These are phyloP conservation scores for Plasmodium knowlesi DNA, from an alignment of 169 alveolate species.

Conservation along the genomic window DNA sequence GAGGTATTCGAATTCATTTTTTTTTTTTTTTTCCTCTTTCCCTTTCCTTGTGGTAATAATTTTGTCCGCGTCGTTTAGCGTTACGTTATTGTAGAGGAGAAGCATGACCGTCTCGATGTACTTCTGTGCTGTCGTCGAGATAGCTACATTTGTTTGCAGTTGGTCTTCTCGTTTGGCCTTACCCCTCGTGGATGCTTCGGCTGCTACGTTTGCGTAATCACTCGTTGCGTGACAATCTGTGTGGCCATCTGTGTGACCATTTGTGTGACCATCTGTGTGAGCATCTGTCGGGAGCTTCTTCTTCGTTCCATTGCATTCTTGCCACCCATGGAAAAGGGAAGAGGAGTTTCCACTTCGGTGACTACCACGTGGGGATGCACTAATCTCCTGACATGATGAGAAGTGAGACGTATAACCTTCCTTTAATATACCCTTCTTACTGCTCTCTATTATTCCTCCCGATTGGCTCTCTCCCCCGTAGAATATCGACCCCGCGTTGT, in stretches of 20 bases:
- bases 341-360: background rate
- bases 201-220: background rate
- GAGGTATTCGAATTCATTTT: slow-evolving; percentile 18
- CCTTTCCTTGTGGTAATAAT: background rate
- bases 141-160: background rate
- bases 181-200: background rate
- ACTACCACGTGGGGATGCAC: background rate
- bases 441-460: background rate
- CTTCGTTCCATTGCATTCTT: background rate
- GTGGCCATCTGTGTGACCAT: too few relatives aligned
- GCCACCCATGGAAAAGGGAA: background rate
- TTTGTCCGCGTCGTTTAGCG: slow-evolving; percentile 31
- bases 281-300: background rate
- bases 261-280: background rate
- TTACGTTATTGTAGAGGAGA: slow-evolving; percentile 18
- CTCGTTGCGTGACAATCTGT: background rate
- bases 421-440: background rate
- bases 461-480: background rate
- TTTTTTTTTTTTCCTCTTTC: background rate
- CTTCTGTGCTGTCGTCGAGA: slow-evolving; percentile 54
- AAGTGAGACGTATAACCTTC: background rate
- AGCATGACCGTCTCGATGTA: slow-evolving; percentile 37
- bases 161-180: background rate
- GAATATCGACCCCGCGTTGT: slow-evolving; percentile 9
- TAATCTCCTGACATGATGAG: background rate